A percentile compares a stretch with the other conserved stretches of the same genome.
phyloP scores from a whole-genome alignment of 2,329 filamentous ascomycete species.

The Cryphonectria parasitica region DNA sequence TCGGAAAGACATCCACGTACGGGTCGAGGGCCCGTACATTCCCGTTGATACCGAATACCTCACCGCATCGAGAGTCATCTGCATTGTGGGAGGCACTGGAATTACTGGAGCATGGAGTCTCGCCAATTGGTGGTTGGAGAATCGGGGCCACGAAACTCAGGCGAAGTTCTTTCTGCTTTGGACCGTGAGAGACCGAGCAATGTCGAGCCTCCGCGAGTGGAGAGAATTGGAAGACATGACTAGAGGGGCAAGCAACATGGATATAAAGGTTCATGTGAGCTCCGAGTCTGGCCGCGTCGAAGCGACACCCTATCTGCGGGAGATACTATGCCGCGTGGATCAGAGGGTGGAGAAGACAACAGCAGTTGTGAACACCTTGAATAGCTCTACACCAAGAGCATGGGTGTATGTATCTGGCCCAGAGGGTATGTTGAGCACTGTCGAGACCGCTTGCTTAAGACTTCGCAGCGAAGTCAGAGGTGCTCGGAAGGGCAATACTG shows the following conservation, averaged over 20 bases:
- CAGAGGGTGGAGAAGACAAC: not conserved
- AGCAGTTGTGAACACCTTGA: not conserved
- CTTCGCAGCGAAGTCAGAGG: not conserved
- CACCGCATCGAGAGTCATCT: slow-evolving; percentile 12
- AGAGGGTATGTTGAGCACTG: slow-evolving; percentile 12
- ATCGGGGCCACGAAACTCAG: not conserved
- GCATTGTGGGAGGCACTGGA: slow-evolving; percentile 19
- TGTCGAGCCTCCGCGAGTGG: slow-evolving; percentile 8
- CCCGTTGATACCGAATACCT: slow-evolving; percentile 10
- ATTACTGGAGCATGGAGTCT: slow-evolving; percentile 18
- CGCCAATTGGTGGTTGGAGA: slow-evolving; percentile 17
- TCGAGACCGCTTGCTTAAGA: slow-evolving; percentile 12
- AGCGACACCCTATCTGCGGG: not conserved
- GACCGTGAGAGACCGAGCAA: slow-evolving; percentile 14
- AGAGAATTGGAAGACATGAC: not conserved
- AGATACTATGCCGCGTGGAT: not conserved
- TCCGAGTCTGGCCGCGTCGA: slow-evolving; percentile 21
- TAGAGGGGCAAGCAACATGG: slow-evolving; percentile 6
- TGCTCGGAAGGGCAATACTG: not conserved
- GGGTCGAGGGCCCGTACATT: slow-evolving; percentile 21
- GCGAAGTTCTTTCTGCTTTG: slow-evolving; percentile 14
- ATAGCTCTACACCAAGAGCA: slow-evolving; percentile 1
- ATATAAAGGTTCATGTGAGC: slow-evolving; percentile 16
- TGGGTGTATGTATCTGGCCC: slow-evolving; percentile 23
- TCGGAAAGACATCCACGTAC: slow-evolving; percentile 17